A percentile compares a stretch with the other conserved stretches of the same genome.
Evolutionary conservation across 768 basidiomycete species (phyloP).

Genomic region (Mycena haematopus): DNA sequence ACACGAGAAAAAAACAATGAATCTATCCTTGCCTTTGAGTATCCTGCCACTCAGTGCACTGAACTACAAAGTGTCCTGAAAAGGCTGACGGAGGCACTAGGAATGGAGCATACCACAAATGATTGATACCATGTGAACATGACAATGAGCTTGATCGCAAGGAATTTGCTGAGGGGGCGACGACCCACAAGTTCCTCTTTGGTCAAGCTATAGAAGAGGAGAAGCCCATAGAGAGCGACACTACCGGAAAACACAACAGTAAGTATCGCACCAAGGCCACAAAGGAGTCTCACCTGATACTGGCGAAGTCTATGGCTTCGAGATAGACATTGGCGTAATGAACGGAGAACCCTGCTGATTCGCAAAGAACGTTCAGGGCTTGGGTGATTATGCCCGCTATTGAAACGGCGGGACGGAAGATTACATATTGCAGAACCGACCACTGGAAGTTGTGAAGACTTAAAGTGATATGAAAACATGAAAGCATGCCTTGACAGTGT

Average conservation of each 20-base stretch:
- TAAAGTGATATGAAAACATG: slow-evolving; percentile 1
- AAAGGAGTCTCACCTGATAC: slow-evolving; percentile 65
- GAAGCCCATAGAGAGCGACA: slow-evolving; percentile 84
- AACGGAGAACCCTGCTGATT: slow-evolving; percentile 60
- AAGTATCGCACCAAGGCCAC: not conserved
- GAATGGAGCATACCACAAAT: slow-evolving; percentile 59
- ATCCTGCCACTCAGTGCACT: slow-evolving; percentile 67
- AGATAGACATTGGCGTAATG: slow-evolving; percentile 75
- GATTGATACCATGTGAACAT: slow-evolving; percentile 91
- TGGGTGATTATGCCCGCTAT: slow-evolving; percentile 84
- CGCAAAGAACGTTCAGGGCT: slow-evolving; percentile 71
- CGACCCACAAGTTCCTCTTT: slow-evolving; percentile 77
- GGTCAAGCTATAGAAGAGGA: slow-evolving; percentile 84
- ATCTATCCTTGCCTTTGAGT: slow-evolving; percentile 57
- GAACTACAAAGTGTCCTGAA: slow-evolving; percentile 52
- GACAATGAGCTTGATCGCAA: slow-evolving; percentile 86
- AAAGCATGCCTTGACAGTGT: slow-evolving; percentile 72
- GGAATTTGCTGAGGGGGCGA: slow-evolving; percentile 83
- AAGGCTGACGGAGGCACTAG: not conserved
- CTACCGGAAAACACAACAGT: slow-evolving; percentile 42
- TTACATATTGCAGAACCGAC: slow-evolving; percentile 89
- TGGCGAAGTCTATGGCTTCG: slow-evolving; percentile 75
- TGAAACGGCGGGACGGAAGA: slow-evolving; percentile 55
- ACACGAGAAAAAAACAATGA: not conserved
- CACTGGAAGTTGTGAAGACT: slow-evolving; percentile 51